Percentiles rank a stretch among this genome's conserved stretches.
These are phyloP conservation scores for Cladosporium sp. DNA, from an alignment of 2,329 filamentous ascomycete species.

Conservation along the genomic window DNA sequence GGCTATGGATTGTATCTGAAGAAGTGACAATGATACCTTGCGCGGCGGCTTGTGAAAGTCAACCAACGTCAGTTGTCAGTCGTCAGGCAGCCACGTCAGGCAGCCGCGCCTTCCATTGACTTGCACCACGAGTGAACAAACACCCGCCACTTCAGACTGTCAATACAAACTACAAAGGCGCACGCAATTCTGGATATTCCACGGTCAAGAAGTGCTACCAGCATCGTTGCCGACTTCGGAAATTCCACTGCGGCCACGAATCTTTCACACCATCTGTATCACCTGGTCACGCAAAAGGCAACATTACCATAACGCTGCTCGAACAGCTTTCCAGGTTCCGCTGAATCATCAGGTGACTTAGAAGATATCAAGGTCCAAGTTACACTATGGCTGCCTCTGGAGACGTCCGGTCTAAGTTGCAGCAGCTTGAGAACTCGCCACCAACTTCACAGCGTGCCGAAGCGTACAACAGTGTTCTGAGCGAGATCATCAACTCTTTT, in stretches of 20 bases:
- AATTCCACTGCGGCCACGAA: too few species aligned
- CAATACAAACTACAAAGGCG: too few species aligned
- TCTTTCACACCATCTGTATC: too few species aligned
- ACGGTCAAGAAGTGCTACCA: too few species aligned
- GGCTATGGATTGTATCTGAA: neutral
- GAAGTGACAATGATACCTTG: neutral
- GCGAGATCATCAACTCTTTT: constrained; percentile 48
- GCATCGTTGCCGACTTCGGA: too few species aligned
- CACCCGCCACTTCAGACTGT: neutral
- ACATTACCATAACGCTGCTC: neutral
- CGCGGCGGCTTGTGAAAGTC: neutral
- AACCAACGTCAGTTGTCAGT: neutral
- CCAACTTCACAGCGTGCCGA: constrained; percentile 33
- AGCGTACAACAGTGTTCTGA: constrained; percentile 56
- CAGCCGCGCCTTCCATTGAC: too few species aligned
- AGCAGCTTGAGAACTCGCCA: constrained; percentile 4
- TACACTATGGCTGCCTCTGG: neutral
- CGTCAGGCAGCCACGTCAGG: neutral
- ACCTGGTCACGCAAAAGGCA: too few species aligned
- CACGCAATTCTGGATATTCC: too few species aligned
- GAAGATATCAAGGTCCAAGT: too few species aligned
- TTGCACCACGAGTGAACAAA: neutral
- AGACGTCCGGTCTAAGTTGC: constrained; percentile 1
- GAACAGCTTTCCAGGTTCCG: neutral
- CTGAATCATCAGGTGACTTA: neutral